These are phyloP conservation scores for Corniculantispora saksenae DNA, from an alignment of 2,329 filamentous ascomycete species.

Conservation along the genomic window DNA sequence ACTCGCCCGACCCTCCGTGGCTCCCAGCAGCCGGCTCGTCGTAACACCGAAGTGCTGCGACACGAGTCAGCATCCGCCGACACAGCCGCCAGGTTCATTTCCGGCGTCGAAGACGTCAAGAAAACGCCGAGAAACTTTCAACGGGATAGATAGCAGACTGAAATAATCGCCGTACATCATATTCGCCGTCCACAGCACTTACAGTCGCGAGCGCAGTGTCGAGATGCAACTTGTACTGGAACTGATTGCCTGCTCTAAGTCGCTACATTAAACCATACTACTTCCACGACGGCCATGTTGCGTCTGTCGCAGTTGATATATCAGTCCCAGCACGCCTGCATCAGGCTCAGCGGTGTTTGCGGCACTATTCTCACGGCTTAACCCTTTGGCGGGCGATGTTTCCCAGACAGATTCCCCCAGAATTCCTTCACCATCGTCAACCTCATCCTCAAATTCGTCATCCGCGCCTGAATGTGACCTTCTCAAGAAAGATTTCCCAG, in stretches of 20 bases:
- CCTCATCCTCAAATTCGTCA: conserved; percentile 57
- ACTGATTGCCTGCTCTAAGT: too few species aligned
- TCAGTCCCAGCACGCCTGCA: conserved; percentile 57
- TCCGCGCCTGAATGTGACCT: conserved; percentile 52
- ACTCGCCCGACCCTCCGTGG: too few species aligned
- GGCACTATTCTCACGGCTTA: conserved; percentile 55
- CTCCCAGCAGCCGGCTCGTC: not conserved
- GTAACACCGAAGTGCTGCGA: conserved; percentile 9
- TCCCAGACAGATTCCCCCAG: conserved; percentile 64
- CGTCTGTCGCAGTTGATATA: conserved; percentile 60
- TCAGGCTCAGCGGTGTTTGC: conserved; percentile 48
- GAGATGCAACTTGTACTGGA: too few species aligned
- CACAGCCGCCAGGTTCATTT: not conserved
- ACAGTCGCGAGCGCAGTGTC: too few species aligned
- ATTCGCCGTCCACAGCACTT: not conserved
- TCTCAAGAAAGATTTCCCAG: conserved; percentile 48
- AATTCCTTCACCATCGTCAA: conserved; percentile 47
- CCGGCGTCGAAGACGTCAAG: not conserved
- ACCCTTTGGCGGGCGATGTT: conserved; percentile 52
- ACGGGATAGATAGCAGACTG: not conserved
- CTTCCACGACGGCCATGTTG: conserved; percentile 51
- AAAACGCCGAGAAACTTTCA: too few species aligned
- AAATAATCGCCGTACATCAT: not conserved
- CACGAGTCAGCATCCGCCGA: not conserved
- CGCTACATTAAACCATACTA: conserved; percentile 34